These are phyloP conservation scores for Pythium grandisporangium DNA, from an alignment of 352 stramenopile genomes.

Conservation along the genomic window DNA sequence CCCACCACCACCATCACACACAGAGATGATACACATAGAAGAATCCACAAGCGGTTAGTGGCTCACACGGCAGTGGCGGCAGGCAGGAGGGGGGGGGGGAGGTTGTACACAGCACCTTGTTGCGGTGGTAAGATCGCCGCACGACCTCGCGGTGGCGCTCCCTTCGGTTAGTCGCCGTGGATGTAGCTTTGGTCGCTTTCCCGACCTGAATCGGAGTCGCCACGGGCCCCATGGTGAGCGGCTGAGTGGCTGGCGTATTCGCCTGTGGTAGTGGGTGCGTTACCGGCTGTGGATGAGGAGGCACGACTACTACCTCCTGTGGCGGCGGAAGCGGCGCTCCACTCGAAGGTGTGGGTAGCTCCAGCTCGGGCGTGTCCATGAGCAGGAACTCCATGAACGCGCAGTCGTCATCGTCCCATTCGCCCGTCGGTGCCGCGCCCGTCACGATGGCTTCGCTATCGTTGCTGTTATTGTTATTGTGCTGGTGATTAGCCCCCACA, in stretches of 20 bases:
- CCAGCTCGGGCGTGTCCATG: constrained; percentile 5
- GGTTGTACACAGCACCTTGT: too few species aligned
- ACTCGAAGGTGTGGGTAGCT: neutral
- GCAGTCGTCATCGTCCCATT: constrained; percentile 17
- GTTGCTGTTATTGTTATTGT: too few species aligned
- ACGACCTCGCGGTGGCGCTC: constrained; percentile 62
- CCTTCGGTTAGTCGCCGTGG: constrained; percentile 43
- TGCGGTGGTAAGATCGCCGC: constrained; percentile 64
- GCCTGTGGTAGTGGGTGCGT: neutral
- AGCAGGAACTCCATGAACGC: constrained; percentile 17
- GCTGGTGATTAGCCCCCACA: too few species aligned
- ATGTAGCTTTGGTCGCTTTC: constrained; percentile 15
- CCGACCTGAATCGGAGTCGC: too few species aligned
- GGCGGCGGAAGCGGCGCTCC: too few species aligned
- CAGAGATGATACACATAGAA: too few species aligned
- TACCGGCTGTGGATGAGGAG: too few species aligned
- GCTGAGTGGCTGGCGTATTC: neutral
- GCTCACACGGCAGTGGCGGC: too few species aligned
- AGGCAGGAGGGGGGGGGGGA: too few species aligned
- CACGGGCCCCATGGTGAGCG: constrained; percentile 1
- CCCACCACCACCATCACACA: neutral
- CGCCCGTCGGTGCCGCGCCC: neutral
- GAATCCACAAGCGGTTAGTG: too few species aligned
- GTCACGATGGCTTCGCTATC: too few species aligned
- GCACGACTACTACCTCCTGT: too few species aligned